These are phyloP conservation scores for Fusarium fujikuroi DNA, from an alignment of 2,329 filamentous ascomycete genomes.

Conservation along the genomic window DNA sequence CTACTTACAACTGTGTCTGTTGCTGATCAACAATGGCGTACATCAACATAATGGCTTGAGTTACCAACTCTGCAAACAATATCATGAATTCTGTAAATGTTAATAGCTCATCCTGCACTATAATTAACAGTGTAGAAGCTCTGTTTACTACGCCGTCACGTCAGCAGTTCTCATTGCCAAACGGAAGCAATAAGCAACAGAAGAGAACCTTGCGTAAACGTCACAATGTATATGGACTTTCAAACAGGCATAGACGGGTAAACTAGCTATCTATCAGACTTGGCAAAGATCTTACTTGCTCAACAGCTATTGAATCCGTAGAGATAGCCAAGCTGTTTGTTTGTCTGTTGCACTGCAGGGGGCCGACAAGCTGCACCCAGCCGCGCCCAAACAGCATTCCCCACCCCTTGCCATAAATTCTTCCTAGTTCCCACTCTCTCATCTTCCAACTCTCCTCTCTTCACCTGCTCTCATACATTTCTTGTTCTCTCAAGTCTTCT, in stretches of 20 bases:
- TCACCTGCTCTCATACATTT: background rate
- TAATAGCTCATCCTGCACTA: fast-evolving
- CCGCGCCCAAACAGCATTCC: background rate
- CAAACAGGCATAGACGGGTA: fast-evolving
- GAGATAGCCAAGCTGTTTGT: background rate
- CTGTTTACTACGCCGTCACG: fast-evolving
- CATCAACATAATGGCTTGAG: background rate
- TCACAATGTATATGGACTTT: fast-evolving
- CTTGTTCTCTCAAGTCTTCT: fast-evolving
- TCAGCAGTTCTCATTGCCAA: too few species aligned
- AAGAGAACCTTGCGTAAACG: fast-evolving
- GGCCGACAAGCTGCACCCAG: background rate
- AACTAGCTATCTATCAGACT: fast-evolving
- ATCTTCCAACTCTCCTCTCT: fast-evolving
- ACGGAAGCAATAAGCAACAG: fast-evolving
- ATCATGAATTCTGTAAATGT: fast-evolving
- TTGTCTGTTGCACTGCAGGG: background rate
- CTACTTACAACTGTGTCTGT: background rate
- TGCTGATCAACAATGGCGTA: background rate
- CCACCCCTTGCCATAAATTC: background rate
- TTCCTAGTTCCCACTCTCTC: background rate
- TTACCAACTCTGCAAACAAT: fast-evolving
- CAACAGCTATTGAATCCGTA: fast-evolving
- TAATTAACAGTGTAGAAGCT: background rate
- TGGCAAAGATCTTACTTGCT: fast-evolving